Conservation (phyloP, 2,329 filamentous ascomycete genomes). For the Paraphoma chrysanthemicola region DNA sequence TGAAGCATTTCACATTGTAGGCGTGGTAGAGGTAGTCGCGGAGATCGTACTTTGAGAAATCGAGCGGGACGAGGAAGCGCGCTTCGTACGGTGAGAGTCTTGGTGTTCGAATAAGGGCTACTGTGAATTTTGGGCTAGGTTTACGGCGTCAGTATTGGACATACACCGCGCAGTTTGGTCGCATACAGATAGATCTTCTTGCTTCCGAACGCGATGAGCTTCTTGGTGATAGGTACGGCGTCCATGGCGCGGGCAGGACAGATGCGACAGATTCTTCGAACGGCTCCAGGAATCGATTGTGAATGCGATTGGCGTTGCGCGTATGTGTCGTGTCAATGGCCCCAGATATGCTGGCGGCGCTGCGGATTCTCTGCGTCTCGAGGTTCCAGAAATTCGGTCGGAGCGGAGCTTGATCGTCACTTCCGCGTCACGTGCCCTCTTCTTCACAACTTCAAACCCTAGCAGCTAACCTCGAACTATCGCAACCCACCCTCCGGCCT, state of each 20-base stretch:
- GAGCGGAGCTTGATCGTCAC: neutral
- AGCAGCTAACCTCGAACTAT: no score
- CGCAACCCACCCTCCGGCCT: neutral
- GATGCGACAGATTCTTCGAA: neutral
- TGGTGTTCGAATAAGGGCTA: constrained; percentile 78
- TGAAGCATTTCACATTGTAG: constrained; percentile 74
- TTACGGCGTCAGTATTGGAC: constrained; percentile 10
- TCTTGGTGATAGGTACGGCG: constrained; percentile 39
- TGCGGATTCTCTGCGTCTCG: neutral
- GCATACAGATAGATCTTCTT: constrained; percentile 59
- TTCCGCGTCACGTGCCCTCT: constrained; percentile 3
- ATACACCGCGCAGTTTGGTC: neutral
- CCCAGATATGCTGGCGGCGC: neutral
- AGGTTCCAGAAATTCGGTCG: neutral
- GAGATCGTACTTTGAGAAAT: constrained; percentile 94
- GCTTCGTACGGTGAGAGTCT: constrained; percentile 80
- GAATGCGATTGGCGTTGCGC: neutral
- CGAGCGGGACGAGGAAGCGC: constrained; percentile 87
- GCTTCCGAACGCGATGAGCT: constrained; percentile 47
- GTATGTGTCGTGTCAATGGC: neutral
- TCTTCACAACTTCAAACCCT: neutral
- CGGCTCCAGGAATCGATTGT: neutral
- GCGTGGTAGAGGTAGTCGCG: constrained; percentile 91
- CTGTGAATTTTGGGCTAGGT: constrained; percentile 77
- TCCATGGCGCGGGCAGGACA: constrained; percentile 27